Percentiles rank a stretch among this genome's conserved stretches.
Conservation (phyloP, 768 basidiomycete genomes). For the Leccinellum luteum region DNA sequence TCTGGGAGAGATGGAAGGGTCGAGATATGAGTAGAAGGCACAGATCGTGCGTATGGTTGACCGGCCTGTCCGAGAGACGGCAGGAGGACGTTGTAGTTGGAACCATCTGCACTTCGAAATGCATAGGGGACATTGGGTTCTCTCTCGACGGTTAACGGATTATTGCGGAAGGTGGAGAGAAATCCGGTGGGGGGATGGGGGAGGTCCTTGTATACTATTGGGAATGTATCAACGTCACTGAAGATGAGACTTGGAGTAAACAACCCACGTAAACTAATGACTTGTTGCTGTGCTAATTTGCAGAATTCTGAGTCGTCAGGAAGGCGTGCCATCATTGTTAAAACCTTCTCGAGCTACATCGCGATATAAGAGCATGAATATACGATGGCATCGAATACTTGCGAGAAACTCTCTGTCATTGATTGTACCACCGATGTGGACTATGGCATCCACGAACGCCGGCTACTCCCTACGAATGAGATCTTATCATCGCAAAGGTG, state of each 20-base stretch:
- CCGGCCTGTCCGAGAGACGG: constrained; percentile 60
- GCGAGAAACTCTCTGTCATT: constrained; percentile 65
- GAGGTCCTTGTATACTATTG: constrained; percentile 71
- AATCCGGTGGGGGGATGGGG: constrained; percentile 69
- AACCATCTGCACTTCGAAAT: constrained; percentile 59
- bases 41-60: constrained; percentile 66
- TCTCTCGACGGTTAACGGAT: not conserved
- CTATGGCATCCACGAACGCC: constrained; percentile 47
- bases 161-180: constrained; percentile 30
- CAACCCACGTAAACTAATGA: constrained; percentile 58
- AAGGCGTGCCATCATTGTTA: constrained; percentile 60
- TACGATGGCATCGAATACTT: constrained; percentile 23
- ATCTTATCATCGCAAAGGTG: not conserved
- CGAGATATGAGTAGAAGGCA: constrained; percentile 45
- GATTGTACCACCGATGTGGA: constrained; percentile 38
- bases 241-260: not conserved
- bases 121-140: constrained; percentile 40
- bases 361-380: not conserved
- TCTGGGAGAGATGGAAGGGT: constrained; percentile 56
- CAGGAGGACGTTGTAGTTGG: constrained; percentile 52
- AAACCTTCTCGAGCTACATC: constrained; percentile 57
- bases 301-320: constrained; percentile 28
- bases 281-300: constrained; percentile 44
- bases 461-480: constrained; percentile 32
- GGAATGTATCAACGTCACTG: not conserved